Conservation (phyloP, 2,329 filamentous ascomycete species). For the Penicillium sp. region DNA sequence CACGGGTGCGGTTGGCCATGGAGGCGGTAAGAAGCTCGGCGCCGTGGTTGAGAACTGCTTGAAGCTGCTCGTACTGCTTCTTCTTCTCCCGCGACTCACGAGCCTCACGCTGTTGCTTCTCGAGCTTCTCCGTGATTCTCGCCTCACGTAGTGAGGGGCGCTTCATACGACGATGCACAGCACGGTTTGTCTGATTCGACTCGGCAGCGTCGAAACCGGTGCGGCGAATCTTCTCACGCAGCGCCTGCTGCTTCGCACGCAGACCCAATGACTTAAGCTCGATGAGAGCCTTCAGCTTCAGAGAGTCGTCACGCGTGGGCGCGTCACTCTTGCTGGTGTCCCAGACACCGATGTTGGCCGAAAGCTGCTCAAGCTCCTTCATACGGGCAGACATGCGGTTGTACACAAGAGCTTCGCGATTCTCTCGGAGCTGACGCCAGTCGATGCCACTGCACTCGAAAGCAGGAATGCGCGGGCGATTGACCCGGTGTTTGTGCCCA, state of each 20-base stretch:
- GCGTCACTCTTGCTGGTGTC: constrained; percentile 72
- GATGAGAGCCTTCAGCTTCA: constrained; percentile 88
- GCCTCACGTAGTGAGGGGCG: constrained; percentile 95
- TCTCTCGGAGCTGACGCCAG: constrained; percentile 79
- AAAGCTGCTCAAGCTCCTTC: constrained; percentile 77
- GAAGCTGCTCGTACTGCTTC: constrained; percentile 90
- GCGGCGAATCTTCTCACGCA: constrained; percentile 83
- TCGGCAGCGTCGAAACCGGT: constrained; percentile 89
- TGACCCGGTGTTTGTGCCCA: constrained; percentile 73
- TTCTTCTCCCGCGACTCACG: constrained; percentile 96
- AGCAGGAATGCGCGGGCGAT: constrained; percentile 79
- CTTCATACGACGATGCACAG: constrained; percentile 90
- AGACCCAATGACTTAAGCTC: constrained; percentile 90
- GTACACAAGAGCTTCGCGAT: constrained; percentile 84
- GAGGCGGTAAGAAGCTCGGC: constrained; percentile 73
- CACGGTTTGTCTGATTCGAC: constrained; percentile 61
- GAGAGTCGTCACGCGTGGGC: constrained; percentile 70
- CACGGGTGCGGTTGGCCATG: constrained; percentile 68
- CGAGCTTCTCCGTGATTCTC: constrained; percentile 95
- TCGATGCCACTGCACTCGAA: constrained; percentile 89
- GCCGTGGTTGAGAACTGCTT: constrained; percentile 80
- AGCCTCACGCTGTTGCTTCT: constrained; percentile 97
- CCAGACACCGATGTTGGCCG: constrained; percentile 85
- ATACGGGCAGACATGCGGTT: constrained; percentile 87
- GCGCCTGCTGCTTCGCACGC: constrained; percentile 81